Evolutionary conservation across 352 stramenopile species (phyloP).

Genomic region (Albugo candida): DNA sequence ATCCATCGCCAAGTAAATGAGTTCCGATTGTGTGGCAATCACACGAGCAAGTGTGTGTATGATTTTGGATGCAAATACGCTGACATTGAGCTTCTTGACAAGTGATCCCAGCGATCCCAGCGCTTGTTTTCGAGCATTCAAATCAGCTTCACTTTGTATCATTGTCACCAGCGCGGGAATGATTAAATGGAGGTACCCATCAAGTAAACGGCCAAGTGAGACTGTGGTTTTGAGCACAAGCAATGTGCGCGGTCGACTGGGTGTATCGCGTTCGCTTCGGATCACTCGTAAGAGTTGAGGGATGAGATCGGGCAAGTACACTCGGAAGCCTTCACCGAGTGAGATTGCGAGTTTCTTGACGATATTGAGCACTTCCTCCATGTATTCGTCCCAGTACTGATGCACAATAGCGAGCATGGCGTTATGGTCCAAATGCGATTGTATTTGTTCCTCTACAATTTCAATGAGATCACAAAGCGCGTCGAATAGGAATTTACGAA

Average conservation of each 20-base stretch:
- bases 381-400: conserved; percentile 81
- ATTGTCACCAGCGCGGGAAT: conserved; percentile 63
- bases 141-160: conserved; percentile 66
- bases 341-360: conserved; percentile 85
- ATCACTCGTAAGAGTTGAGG: conserved; percentile 78
- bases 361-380: conserved; percentile 93
- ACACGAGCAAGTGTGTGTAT: conserved; percentile 78
- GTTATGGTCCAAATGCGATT: conserved; percentile 71
- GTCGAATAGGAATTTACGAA: conserved; percentile 91
- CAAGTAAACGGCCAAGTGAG: conserved; percentile 46
- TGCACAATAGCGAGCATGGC: conserved; percentile 67
- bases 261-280: conserved; percentile 48
- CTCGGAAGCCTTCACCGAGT: conserved; percentile 67
- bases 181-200: conserved; percentile 73
- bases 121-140: conserved; percentile 63
- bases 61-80: conserved; percentile 76
- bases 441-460: conserved; percentile 94
- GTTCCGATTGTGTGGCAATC: conserved; percentile 57
- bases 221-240: conserved; percentile 65
- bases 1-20: conserved; percentile 77
- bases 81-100: conserved; percentile 80
- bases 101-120: conserved; percentile 63
- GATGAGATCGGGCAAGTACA: conserved; percentile 78
- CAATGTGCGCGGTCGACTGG: conserved; percentile 41
- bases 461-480: conserved; percentile 91